These are phyloP conservation scores for Annulohypoxylon truncatum DNA, from an alignment of 2,329 filamentous ascomycete genomes.

Conservation along the genomic window DNA sequence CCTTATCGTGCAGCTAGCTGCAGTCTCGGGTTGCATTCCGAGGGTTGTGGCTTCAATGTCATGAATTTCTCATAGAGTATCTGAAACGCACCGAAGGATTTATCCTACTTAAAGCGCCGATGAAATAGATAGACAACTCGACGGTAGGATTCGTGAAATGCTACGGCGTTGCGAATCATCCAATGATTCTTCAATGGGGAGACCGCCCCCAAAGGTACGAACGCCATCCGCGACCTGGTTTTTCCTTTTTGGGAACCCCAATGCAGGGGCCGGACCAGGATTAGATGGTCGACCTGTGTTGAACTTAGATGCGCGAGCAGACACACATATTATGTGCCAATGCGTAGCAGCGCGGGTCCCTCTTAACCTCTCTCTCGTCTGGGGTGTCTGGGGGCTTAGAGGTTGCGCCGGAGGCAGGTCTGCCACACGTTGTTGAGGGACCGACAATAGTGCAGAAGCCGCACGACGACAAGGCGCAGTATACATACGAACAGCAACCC, in stretches of 20 bases:
- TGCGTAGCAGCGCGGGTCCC: slow-evolving; percentile 9
- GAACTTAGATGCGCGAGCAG: slow-evolving; percentile 4
- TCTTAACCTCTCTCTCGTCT: slow-evolving; percentile 5
- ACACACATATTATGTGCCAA: neutral
- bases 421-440: slow-evolving; percentile 39
- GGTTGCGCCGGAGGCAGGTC: slow-evolving; percentile 36
- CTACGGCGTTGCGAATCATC: slow-evolving; percentile 8
- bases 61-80: slow-evolving; percentile 6
- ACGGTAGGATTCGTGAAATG: slow-evolving; percentile 4
- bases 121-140: neutral
- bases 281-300: neutral
- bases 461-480: slow-evolving; percentile 20
- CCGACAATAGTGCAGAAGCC: slow-evolving; percentile 36
- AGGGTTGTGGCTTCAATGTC: neutral
- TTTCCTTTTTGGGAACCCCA: slow-evolving; percentile 5
- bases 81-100: slow-evolving; percentile 31
- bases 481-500: slow-evolving; percentile 10
- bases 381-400: slow-evolving; percentile 39
- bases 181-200: slow-evolving; percentile 26
- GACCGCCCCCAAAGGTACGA: slow-evolving; percentile 9
- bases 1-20: neutral
- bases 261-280: slow-evolving; percentile 10
- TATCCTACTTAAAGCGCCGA: slow-evolving; percentile 5
- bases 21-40: slow-evolving; percentile 5
- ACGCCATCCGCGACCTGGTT: neutral